phyloP scores from a whole-genome alignment of 73 alveolate species.

The Symbiodinium natans region DNA sequence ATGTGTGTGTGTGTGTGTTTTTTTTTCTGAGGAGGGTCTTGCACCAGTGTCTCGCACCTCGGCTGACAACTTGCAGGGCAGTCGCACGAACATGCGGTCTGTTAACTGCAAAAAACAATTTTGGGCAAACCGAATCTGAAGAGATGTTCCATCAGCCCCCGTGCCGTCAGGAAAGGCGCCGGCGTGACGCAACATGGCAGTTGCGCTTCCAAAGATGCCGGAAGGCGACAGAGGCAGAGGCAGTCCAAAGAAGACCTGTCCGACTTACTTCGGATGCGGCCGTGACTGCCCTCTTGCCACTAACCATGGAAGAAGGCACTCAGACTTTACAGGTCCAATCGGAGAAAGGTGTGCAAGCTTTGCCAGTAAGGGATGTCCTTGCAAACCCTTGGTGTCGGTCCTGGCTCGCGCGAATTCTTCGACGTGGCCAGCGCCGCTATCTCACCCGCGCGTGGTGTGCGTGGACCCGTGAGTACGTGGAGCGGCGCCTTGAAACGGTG shows the following conservation, averaged over 20 bases:
- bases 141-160: not conserved
- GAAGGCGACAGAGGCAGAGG: too few relatives aligned
- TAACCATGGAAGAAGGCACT: not conserved
- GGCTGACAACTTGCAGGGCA: too few relatives aligned
- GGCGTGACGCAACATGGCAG: not conserved
- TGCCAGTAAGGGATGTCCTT: not conserved
- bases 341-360: not conserved
- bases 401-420: not conserved
- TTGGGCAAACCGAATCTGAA: too few relatives aligned
- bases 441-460: not conserved
- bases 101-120: too few relatives aligned
- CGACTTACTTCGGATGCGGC: not conserved
- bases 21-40: not conserved
- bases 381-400: not conserved
- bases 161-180: not conserved
- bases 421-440: constrained; percentile 10
- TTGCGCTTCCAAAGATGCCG: not conserved
- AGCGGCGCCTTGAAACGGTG: not conserved
- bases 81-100: too few relatives aligned
- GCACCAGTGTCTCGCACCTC: not conserved
- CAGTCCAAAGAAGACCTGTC: not conserved
- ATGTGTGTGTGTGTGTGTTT: too few relatives aligned
- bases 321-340: not conserved
- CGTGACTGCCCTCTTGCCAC: not conserved
- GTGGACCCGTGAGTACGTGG: not conserved